Conservation (phyloP, 2,329 filamentous ascomycete species). For the Fusarium pseudograminearum region DNA sequence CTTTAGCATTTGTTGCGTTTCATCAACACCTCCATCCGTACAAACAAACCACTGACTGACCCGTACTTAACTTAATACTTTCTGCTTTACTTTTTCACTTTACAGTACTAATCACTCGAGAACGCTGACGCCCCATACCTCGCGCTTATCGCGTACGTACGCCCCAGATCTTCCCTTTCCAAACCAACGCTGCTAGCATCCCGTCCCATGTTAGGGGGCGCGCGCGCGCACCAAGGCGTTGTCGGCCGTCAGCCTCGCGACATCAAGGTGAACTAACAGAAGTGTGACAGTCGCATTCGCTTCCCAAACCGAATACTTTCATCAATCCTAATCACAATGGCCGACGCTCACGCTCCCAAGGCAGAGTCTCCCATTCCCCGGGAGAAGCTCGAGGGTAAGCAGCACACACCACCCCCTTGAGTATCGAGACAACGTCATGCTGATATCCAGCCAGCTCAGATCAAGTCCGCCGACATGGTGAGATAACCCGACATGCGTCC, state of each 20-base stretch:
- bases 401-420: constrained; percentile 1
- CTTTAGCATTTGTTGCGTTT: constrained; percentile 35
- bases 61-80: constrained; percentile 3
- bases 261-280: constrained; percentile 24
- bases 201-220: constrained; percentile 22
- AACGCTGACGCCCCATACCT: constrained; percentile 27
- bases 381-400: constrained; percentile 81
- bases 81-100: constrained; percentile 16
- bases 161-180: background rate
- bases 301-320: constrained; percentile 28
- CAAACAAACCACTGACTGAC: constrained; percentile 14
- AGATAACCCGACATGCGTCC: constrained; percentile 46
- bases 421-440: constrained; percentile 10
- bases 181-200: constrained; percentile 8
- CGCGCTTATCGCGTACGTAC: constrained; percentile 29
- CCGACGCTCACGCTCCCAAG: constrained; percentile 54
- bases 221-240: constrained; percentile 33
- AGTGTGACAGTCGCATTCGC: constrained; percentile 17
- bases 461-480: constrained; percentile 99
- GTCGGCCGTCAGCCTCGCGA: constrained; percentile 34
- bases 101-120: constrained; percentile 10
- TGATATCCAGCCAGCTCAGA: constrained; percentile 74
- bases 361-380: constrained; percentile 64
- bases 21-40: constrained; percentile 14
- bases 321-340: constrained; percentile 48